Percentiles rank a stretch among this genome's conserved stretches.
Conservation (phyloP, 139 green algal genomes). For the Diplosphaera chodatii region DNA sequence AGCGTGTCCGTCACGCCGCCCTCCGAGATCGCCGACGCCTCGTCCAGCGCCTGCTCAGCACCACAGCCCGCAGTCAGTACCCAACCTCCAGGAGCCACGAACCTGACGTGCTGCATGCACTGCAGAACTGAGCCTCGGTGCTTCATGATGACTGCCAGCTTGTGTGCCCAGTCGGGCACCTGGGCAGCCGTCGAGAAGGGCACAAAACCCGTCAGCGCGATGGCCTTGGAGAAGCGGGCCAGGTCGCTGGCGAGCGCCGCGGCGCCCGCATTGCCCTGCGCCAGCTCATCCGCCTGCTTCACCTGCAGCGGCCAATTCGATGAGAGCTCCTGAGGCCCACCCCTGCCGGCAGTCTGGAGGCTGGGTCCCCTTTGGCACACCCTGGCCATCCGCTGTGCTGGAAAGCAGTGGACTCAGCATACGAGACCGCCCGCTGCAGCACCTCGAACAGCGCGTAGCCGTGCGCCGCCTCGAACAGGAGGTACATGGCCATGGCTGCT, state of each 20-base stretch:
- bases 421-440: too few species aligned
- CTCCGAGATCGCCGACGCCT: conserved; percentile 91
- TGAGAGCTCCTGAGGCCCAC: too few species aligned
- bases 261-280: not conserved
- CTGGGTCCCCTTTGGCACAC: too few species aligned
- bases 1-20: conserved; percentile 74
- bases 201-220: conserved; percentile 89
- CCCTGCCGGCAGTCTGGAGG: too few species aligned
- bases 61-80: too few species aligned
- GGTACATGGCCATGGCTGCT: conserved; percentile 48
- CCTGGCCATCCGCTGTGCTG: too few species aligned
- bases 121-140: too few species aligned
- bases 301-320: not conserved
- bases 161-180: too few species aligned
- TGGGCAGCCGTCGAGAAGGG: conserved; percentile 85
- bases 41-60: conserved; percentile 85
- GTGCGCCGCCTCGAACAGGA: conserved; percentile 89
- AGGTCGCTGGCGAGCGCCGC: conserved; percentile 43
- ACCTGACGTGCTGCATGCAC: too few species aligned
- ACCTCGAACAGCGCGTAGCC: conserved; percentile 90
- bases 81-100: too few species aligned
- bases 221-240: conserved; percentile 68
- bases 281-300: conserved; percentile 2
- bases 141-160: too few species aligned
- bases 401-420: too few species aligned